phyloP scores from a whole-genome alignment of 371 early-diverging fungal species.

The Mortierella sp. region DNA sequence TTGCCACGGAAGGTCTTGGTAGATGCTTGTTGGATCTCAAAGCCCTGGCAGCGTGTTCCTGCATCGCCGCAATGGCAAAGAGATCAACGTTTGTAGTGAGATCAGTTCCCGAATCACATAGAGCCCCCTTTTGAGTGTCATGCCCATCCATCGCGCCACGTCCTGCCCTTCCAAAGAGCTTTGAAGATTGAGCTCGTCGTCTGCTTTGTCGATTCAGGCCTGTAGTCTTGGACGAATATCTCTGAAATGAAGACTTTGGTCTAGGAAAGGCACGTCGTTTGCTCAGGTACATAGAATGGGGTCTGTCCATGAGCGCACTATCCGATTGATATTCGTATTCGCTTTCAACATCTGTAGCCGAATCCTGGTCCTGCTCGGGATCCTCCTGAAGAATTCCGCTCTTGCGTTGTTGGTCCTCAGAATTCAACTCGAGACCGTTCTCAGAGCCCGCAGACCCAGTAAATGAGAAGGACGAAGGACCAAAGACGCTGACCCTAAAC shows the following conservation, averaged over 20 bases:
- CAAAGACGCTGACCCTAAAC: slow-evolving; percentile 16
- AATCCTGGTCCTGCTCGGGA: neutral
- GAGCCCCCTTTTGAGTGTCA: slow-evolving; percentile 4
- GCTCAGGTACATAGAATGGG: neutral
- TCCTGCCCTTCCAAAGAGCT: neutral
- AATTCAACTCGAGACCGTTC: neutral
- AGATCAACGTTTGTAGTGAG: slow-evolving; percentile 16
- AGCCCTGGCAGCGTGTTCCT: slow-evolving; percentile 16
- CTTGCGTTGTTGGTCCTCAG: neutral
- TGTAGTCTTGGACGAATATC: neutral
- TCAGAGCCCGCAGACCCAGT: neutral
- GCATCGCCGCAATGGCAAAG: slow-evolving; percentile 21
- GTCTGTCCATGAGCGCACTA: slow-evolving; percentile 4
- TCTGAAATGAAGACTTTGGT: neutral
- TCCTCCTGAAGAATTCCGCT: neutral
- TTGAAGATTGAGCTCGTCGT: neutral
- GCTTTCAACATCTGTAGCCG: neutral
- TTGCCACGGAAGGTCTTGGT: slow-evolving; percentile 19
- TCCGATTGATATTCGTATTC: slow-evolving; percentile 22
- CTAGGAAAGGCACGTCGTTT: neutral
- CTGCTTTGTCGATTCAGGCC: neutral
- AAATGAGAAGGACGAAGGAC: slow-evolving; percentile 5
- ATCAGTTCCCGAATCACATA: slow-evolving; percentile 36
- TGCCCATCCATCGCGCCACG: too few species aligned
- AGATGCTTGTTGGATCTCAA: slow-evolving; percentile 14